Evolutionary conservation across 208 protist genomes (phyloP).

Genomic region (Acanthamoeba lenticulata): DNA sequence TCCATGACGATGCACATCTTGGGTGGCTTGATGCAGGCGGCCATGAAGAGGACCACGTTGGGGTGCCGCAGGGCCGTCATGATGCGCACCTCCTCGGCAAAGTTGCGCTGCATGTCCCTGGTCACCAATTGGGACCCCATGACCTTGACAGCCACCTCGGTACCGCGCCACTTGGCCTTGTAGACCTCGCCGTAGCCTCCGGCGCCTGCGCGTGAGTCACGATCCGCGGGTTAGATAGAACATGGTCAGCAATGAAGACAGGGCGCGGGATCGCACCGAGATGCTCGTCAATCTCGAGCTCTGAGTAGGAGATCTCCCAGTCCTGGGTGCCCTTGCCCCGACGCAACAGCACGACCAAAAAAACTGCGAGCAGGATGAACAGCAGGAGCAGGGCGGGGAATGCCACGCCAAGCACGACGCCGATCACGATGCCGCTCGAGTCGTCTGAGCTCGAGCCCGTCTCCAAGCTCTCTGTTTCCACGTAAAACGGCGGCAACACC

Average conservation of each 20-base stretch:
- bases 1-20: slow-evolving; percentile 40
- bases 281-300: slow-evolving; percentile 76
- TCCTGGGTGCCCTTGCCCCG: slow-evolving; percentile 8
- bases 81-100: neutral
- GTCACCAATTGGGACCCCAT: neutral
- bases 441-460: neutral
- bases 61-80: neutral
- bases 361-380: neutral
- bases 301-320: slow-evolving; percentile 73
- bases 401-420: neutral
- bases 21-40: neutral
- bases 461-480: neutral
- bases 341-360: neutral
- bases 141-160: slow-evolving; percentile 77
- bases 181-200: slow-evolving; percentile 78
- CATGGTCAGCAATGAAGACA: too few species aligned
- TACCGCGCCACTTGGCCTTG: slow-evolving; percentile 72
- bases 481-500: too few species aligned
- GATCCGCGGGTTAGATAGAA: too few species aligned
- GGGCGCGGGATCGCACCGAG: too few species aligned
- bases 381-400: neutral
- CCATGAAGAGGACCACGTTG: slow-evolving; percentile 46
- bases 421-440: neutral
- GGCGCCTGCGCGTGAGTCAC: too few species aligned
- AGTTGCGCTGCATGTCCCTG: neutral